These are phyloP conservation scores for Ceratopteris richardii DNA, from an alignment of 75 land plant species.

Conservation along the genomic window DNA sequence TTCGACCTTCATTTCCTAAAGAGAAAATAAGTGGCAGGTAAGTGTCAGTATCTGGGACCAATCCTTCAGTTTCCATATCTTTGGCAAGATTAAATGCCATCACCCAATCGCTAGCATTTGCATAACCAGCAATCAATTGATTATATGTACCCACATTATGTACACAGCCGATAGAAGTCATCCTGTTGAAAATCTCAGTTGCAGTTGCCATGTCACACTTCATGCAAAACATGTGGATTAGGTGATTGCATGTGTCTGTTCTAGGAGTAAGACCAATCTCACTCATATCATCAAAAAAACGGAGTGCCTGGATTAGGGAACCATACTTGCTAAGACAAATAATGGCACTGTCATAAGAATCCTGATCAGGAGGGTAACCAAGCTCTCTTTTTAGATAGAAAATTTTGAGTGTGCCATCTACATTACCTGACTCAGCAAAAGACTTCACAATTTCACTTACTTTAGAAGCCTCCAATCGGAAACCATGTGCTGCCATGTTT, in stretches of 20 bases:
- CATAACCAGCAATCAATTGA: slow-evolving; percentile 3
- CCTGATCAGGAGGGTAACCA: neutral
- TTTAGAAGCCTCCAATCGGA: neutral
- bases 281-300: slow-evolving; percentile 5
- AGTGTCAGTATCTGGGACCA: neutral
- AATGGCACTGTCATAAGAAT: neutral
- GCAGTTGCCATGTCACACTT: neutral
- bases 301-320: neutral
- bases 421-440: neutral
- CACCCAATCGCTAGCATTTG: neutral
- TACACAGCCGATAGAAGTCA: neutral
- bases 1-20: neutral
- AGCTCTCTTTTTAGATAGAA: neutral
- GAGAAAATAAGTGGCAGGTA: slow-evolving; percentile 1
- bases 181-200: neutral
- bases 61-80: neutral
- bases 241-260: neutral
- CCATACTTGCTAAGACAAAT: neutral
- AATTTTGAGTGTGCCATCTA: slow-evolving; percentile 2
- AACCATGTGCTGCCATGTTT: neutral
- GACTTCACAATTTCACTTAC: neutral
- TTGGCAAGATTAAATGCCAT: slow-evolving; percentile 6
- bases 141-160: slow-evolving; percentile 2
- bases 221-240: neutral
- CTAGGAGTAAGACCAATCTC: neutral